phyloP scores from a whole-genome alignment of 2,329 filamentous ascomycete species.

The Colletotrichum cordylinicola region DNA sequence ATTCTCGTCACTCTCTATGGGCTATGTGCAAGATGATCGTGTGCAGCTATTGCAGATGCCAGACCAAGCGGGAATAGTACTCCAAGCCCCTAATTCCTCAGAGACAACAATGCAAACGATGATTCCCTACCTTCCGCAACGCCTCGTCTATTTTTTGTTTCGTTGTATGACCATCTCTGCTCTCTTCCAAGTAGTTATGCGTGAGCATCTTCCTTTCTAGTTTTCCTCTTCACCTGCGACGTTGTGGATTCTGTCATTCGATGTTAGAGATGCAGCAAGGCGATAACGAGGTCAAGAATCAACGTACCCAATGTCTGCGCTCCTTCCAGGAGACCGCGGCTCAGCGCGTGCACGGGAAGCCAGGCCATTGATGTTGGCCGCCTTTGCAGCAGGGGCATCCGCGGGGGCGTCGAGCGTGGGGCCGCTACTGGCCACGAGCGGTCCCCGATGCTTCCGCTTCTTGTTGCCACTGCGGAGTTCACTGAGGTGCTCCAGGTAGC shows the following conservation, averaged over 20 bases:
- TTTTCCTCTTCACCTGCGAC: conserved; percentile 8
- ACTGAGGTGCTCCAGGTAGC: conserved; percentile 84
- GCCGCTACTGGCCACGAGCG: conserved; percentile 4
- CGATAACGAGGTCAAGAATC: neutral
- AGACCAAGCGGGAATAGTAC: neutral
- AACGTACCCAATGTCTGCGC: neutral
- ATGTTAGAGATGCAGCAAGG: neutral
- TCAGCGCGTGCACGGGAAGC: neutral
- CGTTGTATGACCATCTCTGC: neutral
- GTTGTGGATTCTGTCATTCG: conserved; percentile 6
- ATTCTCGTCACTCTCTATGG: neutral
- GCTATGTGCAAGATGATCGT: neutral
- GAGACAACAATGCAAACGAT: neutral
- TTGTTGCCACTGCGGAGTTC: conserved; percentile 68
- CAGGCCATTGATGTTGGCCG: neutral
- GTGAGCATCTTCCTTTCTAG: neutral
- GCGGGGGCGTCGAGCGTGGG: neutral
- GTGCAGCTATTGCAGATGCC: neutral
- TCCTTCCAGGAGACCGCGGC: neutral
- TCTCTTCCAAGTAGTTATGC: neutral
- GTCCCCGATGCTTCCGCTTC: conserved; percentile 45
- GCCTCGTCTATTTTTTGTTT: conserved; percentile 1
- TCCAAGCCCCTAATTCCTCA: neutral
- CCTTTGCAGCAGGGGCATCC: neutral
- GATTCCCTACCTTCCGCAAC: neutral